Conservation (phyloP, 805 yeast species). For the Danielia oregonensis region DNA sequence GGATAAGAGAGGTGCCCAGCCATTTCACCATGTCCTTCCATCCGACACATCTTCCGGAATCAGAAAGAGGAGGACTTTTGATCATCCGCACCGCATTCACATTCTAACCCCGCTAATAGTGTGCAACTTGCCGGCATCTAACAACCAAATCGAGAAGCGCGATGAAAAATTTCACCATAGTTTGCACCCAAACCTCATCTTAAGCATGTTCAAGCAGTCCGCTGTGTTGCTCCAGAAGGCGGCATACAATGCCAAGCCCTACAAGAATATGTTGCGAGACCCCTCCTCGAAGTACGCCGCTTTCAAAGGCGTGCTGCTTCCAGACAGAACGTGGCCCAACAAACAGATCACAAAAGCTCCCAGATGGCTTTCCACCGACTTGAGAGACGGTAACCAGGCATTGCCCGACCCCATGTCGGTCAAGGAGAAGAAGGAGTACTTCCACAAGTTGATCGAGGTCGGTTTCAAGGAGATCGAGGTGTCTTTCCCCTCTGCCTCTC, state of each 20-base stretch:
- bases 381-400: slow-evolving; percentile 80
- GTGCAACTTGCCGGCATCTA: too few relatives aligned
- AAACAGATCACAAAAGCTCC: slow-evolving; percentile 67
- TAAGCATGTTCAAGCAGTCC: slow-evolving; percentile 24
- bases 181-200: not conserved
- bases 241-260: slow-evolving; percentile 18
- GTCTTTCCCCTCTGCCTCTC: slow-evolving; percentile 77
- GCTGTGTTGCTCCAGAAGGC: slow-evolving; percentile 23
- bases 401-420: slow-evolving; percentile 81
- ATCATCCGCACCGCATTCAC: too few relatives aligned
- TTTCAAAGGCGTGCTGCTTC: slow-evolving; percentile 51
- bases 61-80: too few relatives aligned
- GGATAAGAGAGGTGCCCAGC: too few relatives aligned
- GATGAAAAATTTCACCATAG: not conserved
- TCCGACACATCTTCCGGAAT: too few relatives aligned
- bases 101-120: too few relatives aligned
- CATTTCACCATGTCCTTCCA: too few relatives aligned
- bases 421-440: slow-evolving; percentile 68
- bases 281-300: slow-evolving; percentile 63
- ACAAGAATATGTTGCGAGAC: slow-evolving; percentile 56
- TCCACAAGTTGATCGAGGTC: slow-evolving; percentile 65
- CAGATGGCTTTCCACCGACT: slow-evolving; percentile 76
- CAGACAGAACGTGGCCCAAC: slow-evolving; percentile 70
- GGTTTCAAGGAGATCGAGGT: slow-evolving; percentile 84
- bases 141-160: too few relatives aligned